A percentile compares a stretch with the other conserved stretches of the same genome.
phyloP scores from a whole-genome alignment of 2,329 filamentous ascomycete species.

The Clarireedia homoeocarpa region DNA sequence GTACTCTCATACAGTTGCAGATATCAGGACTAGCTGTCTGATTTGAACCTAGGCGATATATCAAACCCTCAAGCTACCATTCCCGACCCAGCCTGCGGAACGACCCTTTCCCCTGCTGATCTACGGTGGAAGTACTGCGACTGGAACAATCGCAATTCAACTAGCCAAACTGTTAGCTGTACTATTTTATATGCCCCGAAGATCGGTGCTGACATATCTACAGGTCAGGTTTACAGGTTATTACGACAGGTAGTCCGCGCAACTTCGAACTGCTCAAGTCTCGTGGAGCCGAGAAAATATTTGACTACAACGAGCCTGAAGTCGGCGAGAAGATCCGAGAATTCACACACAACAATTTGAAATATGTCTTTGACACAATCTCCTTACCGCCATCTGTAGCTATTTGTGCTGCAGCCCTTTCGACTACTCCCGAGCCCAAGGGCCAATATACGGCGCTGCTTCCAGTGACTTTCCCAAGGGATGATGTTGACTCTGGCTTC shows the following conservation, averaged over 20 bases:
- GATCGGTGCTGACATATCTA: not conserved
- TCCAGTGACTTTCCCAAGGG: too few species aligned
- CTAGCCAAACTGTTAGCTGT: constrained; percentile 27
- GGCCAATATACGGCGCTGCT: not conserved
- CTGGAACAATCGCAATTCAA: constrained; percentile 29
- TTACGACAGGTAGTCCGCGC: constrained; percentile 31
- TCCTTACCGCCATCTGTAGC: constrained; percentile 7
- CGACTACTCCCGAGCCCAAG: not conserved
- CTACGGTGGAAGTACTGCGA: constrained; percentile 26
- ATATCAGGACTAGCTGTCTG: not conserved
- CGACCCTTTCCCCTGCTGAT: constrained; percentile 25
- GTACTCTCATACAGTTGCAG: constrained; percentile 2
- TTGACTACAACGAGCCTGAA: constrained; percentile 37
- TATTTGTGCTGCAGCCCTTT: constrained; percentile 9
- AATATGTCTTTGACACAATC: constrained; percentile 40
- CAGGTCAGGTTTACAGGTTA: constrained; percentile 17
- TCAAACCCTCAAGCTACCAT: constrained; percentile 23
- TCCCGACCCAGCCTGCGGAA: constrained; percentile 2
- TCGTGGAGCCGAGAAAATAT: constrained; percentile 34
- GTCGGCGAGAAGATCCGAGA: constrained; percentile 36
- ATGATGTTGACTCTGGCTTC: too few species aligned
- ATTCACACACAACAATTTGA: constrained; percentile 35
- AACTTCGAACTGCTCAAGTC: constrained; percentile 32
- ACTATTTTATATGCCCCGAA: constrained; percentile 15
- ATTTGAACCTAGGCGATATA: constrained; percentile 8